Evolutionary conservation across 2,329 filamentous ascomycete species (phyloP), one percentile per base, ranked within the genome.

Genomic region (Ophiostoma ips): DNA sequence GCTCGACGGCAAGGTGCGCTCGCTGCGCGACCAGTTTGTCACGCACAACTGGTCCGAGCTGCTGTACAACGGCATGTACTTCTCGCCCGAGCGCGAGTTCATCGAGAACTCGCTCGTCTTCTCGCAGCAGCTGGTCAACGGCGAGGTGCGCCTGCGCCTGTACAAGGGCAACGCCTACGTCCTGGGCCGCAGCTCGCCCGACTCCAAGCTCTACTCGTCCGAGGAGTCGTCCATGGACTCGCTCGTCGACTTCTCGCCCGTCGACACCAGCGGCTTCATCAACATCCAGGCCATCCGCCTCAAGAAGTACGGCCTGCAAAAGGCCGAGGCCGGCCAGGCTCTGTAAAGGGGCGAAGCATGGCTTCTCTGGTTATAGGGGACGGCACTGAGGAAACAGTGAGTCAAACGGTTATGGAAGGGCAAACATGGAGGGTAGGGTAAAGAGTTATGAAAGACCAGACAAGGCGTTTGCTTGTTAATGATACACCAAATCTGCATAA

Each of bases 231-330:
- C 63, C 50, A 77, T 77, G 72, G 72, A 74, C 59, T 64, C 65
- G 13, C 68, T 74, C 7, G 64, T 68, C 30, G 64, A 62, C 37
- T 71, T 71, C 61, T 59, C 54, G 48, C 67, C 66, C 43, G 56
- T 60, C 50, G 68, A 71, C 47, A 70, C 69, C 16, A 62, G 61
- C 12, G 72, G 72, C 24, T 81, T 82, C 61, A 79, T 90, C 61
- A 73, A 72, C 49, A 81, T 87, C 58, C 73, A 90, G 60, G 77
- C 77, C 55, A 83, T 84, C 56, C 71, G 77, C 41, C 67, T 83
- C 46, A 69, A 79, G 66, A 81, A 76, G 65, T 73, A 69, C 53
- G 70, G 71, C 45, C 57, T 60, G 3, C 59, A 61, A 50, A 67
- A 68, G 63, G 63, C 62, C 51, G 62, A 64, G 59, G 56, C 63